Percentiles rank a stretch among this genome's conserved stretches.
phyloP scores from a whole-genome alignment of 2,329 filamentous ascomycete genomes.

The Westerdykella ornata region DNA sequence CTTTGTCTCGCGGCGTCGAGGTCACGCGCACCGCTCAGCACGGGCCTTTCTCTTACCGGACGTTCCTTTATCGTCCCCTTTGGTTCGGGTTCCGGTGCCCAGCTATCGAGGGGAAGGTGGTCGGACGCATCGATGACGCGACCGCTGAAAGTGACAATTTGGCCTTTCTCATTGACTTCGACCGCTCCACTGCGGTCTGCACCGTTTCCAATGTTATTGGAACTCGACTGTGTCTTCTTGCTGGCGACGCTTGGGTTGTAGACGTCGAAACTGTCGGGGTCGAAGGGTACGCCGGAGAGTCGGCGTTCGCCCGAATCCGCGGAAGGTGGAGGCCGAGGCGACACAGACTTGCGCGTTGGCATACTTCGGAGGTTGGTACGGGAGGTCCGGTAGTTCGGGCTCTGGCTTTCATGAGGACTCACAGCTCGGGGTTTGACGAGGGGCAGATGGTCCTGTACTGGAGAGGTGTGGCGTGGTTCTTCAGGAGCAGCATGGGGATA shows the following conservation, averaged over 20 bases:
- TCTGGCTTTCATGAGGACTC: slow-evolving; percentile 37
- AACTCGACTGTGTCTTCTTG: slow-evolving; percentile 2
- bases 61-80: slow-evolving; percentile 45
- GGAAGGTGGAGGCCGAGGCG: slow-evolving; percentile 55
- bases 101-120: slow-evolving; percentile 68
- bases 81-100: slow-evolving; percentile 68
- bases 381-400: slow-evolving; percentile 31
- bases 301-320: slow-evolving; percentile 41
- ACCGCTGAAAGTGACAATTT: slow-evolving; percentile 70
- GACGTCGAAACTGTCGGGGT: slow-evolving; percentile 67
- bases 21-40: slow-evolving; percentile 47
- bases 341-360: slow-evolving; percentile 63
- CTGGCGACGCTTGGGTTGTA: slow-evolving; percentile 54
- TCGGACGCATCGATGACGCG: slow-evolving; percentile 74
- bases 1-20: slow-evolving; percentile 29
- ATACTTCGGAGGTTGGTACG: slow-evolving; percentile 43
- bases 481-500: slow-evolving; percentile 41
- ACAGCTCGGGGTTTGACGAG: slow-evolving; percentile 40
- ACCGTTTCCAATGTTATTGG: slow-evolving; percentile 11
- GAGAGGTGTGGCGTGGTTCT: slow-evolving; percentile 30
- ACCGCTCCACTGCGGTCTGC: slow-evolving; percentile 32
- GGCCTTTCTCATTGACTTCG: slow-evolving; percentile 51
- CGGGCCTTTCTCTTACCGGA: slow-evolving; percentile 40
- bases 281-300: slow-evolving; percentile 60
- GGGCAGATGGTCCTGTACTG: slow-evolving; percentile 36